phyloP scores from a whole-genome alignment of 345 rosid species.

The Erodium maritimum region DNA sequence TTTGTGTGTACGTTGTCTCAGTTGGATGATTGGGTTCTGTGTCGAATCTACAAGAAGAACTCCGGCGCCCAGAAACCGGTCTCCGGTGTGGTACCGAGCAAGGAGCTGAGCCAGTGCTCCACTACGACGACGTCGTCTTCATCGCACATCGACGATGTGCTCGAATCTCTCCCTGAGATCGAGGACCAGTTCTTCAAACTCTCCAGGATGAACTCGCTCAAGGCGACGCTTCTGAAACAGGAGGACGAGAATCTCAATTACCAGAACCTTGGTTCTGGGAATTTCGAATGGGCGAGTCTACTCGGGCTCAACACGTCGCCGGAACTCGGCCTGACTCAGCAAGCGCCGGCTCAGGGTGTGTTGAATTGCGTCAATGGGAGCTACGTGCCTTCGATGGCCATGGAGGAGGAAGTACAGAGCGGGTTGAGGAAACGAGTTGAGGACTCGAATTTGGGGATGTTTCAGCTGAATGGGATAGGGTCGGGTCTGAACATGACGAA shows the following conservation, averaged over 20 bases:
- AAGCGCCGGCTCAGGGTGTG: slow-evolving; percentile 17
- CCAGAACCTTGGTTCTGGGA: slow-evolving; percentile 25
- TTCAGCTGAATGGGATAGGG: slow-evolving; percentile 21
- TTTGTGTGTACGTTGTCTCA: slow-evolving; percentile 9
- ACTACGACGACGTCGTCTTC: slow-evolving; percentile 41
- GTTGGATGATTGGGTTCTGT: slow-evolving; percentile 96
- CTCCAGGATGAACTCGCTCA: slow-evolving; percentile 41
- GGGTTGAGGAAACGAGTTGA: slow-evolving; percentile 29
- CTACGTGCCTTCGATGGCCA: slow-evolving; percentile 22
- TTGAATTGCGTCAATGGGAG: slow-evolving; percentile 19
- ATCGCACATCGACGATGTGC: slow-evolving; percentile 63
- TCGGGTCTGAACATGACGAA: slow-evolving; percentile 26
- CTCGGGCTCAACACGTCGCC: slow-evolving; percentile 40
- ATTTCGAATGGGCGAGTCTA: slow-evolving; percentile 73
- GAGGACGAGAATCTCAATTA: slow-evolving; percentile 34
- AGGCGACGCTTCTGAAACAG: slow-evolving; percentile 17
- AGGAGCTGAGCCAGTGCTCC: slow-evolving; percentile 54
- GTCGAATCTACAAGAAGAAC: slow-evolving; percentile 82
- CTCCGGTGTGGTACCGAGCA: slow-evolving; percentile 21
- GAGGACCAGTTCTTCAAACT: slow-evolving; percentile 32
- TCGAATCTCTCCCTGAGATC: no score
- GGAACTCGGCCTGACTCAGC: slow-evolving; percentile 25
- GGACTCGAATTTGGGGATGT: slow-evolving; percentile 15
- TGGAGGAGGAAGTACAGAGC: slow-evolving; percentile 64
- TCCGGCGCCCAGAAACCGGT: slow-evolving; percentile 42